phyloP scores from a whole-genome alignment of 345 rosid species.

The Gossypium anomalum region DNA sequence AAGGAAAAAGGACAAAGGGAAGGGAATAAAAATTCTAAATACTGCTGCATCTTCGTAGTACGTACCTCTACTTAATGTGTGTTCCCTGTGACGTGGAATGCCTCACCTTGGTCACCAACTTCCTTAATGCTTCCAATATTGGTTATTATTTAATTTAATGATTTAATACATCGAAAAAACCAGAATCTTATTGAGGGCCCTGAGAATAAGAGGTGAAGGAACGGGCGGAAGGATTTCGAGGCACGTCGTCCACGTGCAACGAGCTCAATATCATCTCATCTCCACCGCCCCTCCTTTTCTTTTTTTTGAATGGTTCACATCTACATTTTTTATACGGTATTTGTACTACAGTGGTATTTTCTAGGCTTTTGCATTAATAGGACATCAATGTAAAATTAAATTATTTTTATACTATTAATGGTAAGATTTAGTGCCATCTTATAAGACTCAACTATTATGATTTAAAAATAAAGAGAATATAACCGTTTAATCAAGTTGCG shows the following conservation, averaged over 20 bases:
- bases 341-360: no score
- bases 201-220: not conserved
- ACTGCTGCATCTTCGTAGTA: not conserved
- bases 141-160: not conserved
- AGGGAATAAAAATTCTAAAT: not conserved
- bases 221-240: not conserved
- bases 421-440: no score
- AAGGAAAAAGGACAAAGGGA: no score
- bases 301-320: not conserved
- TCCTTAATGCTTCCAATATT: not conserved
- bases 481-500: no score
- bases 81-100: not conserved
- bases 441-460: no score
- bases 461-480: no score
- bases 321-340: no score
- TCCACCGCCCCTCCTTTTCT: not conserved
- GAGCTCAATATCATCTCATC: not conserved
- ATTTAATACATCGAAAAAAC: not conserved
- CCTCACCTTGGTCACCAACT: not conserved
- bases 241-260: not conserved
- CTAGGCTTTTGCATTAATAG: no score
- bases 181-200: not conserved
- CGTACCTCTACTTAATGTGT: not conserved
- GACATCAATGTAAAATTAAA: no score
- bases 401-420: no score